These are phyloP conservation scores for Astrocystis sublimbata DNA, from an alignment of 495 filamentous ascomycete species.

Conservation along the genomic window DNA sequence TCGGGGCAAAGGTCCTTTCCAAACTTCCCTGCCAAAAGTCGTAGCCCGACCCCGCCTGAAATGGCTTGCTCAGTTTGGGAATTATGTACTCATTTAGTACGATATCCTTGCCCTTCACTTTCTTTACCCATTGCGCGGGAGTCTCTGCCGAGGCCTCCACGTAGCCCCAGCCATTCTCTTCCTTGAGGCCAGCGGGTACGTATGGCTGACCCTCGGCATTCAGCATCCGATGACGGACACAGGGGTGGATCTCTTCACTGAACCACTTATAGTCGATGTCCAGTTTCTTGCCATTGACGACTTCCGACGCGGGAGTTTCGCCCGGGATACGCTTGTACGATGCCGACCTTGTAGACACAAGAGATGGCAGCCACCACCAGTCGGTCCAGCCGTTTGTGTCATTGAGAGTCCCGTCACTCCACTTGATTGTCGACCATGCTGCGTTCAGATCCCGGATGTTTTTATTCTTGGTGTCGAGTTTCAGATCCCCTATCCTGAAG, in stretches of 20 bases:
- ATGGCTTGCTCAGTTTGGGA: not conserved
- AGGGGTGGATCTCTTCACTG: not conserved
- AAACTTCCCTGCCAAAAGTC: constrained; percentile 7
- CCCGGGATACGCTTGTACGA: constrained; percentile 6
- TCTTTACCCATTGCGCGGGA: constrained; percentile 5
- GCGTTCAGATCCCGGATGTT: constrained; percentile 8
- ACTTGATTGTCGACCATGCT: constrained; percentile 5
- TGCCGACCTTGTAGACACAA: not conserved
- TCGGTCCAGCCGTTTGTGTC: constrained; percentile 7
- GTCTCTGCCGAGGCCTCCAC: not conserved
- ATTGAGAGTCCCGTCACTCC: constrained; percentile 1
- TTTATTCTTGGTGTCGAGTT: constrained; percentile 1
- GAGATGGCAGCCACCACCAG: constrained; percentile 3
- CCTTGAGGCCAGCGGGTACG: not conserved
- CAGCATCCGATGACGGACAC: constrained; percentile 1
- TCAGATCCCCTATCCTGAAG: constrained; percentile 9
- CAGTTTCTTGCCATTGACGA: constrained; percentile 1
- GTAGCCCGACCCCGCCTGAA: not conserved
- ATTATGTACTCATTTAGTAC: constrained; percentile 5
- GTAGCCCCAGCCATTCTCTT: not conserved
- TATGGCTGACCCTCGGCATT: not conserved
- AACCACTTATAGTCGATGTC: not conserved
- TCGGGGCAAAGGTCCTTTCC: not conserved
- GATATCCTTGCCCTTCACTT: not conserved
- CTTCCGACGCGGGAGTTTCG: constrained; percentile 4